Evolutionary conservation across 1,284 basidiomycete genomes (phyloP), one percentile per base, ranked within the genome.

Genomic region (Phaffia rhodozyma): DNA sequence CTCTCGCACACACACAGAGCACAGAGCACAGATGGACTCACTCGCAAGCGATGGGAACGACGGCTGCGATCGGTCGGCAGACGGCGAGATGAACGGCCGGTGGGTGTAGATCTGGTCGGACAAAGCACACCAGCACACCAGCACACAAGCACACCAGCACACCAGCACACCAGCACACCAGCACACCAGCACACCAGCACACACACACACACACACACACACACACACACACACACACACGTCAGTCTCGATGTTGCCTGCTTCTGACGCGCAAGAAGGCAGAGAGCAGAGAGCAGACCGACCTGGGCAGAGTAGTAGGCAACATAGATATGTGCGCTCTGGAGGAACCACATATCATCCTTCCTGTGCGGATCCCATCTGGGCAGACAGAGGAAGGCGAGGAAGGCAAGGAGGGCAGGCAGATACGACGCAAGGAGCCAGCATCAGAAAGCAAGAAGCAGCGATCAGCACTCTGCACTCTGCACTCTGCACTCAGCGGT

Each of bases 1-100:
- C 96, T 96, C 83, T 93, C 94, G 83, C 96, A 96, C 53, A 79
- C 91, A 71, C 91, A 92, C 71, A 89, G n/a, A n/a, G n/a, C n/a
- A n/a, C n/a, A n/a, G n/a, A n/a, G n/a, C 87, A 72, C 89, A 89
- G 78, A 91, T 9, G 32, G 32, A 34, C 32, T 34, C 32, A 91
- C 76, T 84, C 79, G 73, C 89, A 87, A 68, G 84, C 65, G 85
- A 65, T 51, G 53, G 34, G 38, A 50, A 23, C 27, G 56, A 38
- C 30, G 11, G 47, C n/a, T 16, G 29, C 27, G 54, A 23, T n/a
- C 7, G 60, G 5, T 21, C n/a, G 51, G 49, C 32, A 32, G 54
- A 25, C 29, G 57, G 48, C 23, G 27, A 25, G 59, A 91, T 88
- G 75, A 90, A 91, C 0, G 86, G 86, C 9, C 88, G 80, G 71